A percentile compares a stretch with the other conserved stretches of the same genome.
Evolutionary conservation across 2,329 filamentous ascomycete genomes (phyloP).

Genomic region (Sarocladiaceae sp.): DNA sequence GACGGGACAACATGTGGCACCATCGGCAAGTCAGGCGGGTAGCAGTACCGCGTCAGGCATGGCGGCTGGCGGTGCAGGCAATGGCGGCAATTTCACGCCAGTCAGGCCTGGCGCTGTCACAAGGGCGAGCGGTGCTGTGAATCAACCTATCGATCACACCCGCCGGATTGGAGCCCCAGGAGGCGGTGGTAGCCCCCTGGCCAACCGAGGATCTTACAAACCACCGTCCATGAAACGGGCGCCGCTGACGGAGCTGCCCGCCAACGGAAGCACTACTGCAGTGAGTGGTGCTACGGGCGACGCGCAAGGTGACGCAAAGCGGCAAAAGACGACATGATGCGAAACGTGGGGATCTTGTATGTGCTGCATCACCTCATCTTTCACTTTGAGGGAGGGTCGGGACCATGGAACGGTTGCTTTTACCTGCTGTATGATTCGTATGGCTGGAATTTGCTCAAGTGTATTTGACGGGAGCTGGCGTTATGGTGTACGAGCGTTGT

Average conservation of each 20-base stretch:
- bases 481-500: background rate
- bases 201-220: slow-evolving; percentile 52
- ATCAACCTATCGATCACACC: slow-evolving; percentile 47
- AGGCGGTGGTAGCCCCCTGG: slow-evolving; percentile 47
- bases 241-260: slow-evolving; percentile 45
- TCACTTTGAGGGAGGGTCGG: too few species aligned
- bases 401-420: background rate
- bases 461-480: background rate
- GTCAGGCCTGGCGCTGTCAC: slow-evolving; percentile 23
- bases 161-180: slow-evolving; percentile 55
- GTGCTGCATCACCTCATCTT: too few species aligned
- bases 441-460: background rate
- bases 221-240: slow-evolving; percentile 53
- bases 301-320: slow-evolving; percentile 38
- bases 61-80: slow-evolving; percentile 14
- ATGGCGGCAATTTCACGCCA: slow-evolving; percentile 22
- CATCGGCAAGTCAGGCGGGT: slow-evolving; percentile 18
- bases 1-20: slow-evolving; percentile 45
- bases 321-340: slow-evolving; percentile 39
- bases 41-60: slow-evolving; percentile 15
- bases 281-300: slow-evolving; percentile 13
- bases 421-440: slow-evolving; percentile 2
- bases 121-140: slow-evolving; percentile 34
- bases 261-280: slow-evolving; percentile 29
- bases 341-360: background rate